Conservation (phyloP, 2,329 filamentous ascomycete species). For the Alternaria sp. region DNA sequence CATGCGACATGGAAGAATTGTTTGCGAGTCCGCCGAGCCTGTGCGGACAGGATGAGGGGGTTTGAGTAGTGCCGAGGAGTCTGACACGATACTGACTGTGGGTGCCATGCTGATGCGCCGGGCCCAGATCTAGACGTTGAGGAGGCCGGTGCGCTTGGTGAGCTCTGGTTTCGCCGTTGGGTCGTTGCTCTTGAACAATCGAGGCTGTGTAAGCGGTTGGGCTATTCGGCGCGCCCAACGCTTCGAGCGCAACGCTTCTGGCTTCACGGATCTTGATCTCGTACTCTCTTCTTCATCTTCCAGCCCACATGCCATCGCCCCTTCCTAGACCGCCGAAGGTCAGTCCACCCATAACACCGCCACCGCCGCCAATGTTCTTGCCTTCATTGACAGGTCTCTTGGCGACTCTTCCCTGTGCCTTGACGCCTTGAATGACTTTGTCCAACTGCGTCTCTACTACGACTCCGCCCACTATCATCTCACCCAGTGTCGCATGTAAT, state of each 20-base stretch:
- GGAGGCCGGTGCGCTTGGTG: background rate
- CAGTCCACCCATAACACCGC: constrained; percentile 24
- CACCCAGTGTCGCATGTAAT: constrained; percentile 84
- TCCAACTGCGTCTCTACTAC: constrained; percentile 92
- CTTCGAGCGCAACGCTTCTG: background rate
- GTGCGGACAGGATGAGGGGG: background rate
- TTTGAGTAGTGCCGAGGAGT: background rate
- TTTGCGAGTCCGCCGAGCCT: background rate
- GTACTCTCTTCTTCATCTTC: constrained; percentile 25
- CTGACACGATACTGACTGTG: background rate
- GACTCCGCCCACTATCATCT: constrained; percentile 95
- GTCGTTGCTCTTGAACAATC: background rate
- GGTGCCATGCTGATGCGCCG: background rate
- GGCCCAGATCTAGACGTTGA: background rate
- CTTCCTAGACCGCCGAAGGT: constrained; percentile 38
- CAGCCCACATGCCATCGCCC: constrained; percentile 42
- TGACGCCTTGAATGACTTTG: constrained; percentile 85
- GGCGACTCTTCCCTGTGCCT: constrained; percentile 74
- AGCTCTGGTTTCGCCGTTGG: background rate
- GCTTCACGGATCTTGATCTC: background rate
- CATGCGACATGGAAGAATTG: background rate
- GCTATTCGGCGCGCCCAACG: background rate
- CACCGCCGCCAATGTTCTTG: constrained; percentile 35
- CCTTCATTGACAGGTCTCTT: constrained; percentile 80
- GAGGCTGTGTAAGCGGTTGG: background rate